Evolutionary conservation across 192 early-diverging fungal species (phyloP), one percentile per base, ranked within the genome.

Genomic region (Backusella luteola): DNA sequence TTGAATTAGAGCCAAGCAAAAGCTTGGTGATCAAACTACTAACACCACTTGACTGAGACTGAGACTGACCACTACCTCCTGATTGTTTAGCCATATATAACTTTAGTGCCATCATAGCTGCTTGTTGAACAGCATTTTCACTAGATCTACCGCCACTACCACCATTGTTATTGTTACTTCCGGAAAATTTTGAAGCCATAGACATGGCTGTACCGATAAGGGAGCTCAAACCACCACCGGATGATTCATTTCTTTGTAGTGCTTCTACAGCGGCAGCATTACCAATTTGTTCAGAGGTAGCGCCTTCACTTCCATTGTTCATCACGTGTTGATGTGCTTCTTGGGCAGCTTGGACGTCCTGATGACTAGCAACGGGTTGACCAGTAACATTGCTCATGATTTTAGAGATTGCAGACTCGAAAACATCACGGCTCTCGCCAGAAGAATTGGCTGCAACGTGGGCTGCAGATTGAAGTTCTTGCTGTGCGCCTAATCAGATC

Each of bases 51-150:
- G 42, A 21, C 19, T 46, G 34, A 34, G 1, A 23, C 39, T 73
- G 46, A 35, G 76, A 67, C 8, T 36, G 26, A 7, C 35, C 42
- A 21, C 12, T 66, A 23, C 68, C 44, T 23, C 71, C 49, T 9
- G 69, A 21, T 41, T 81, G 76, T 41, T 81, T 73, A 4, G 72
- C 44, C 72, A 81, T 81, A 71, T 81, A 81, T 12, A 81, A 35
- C 42, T 81, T 81, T n/a, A 77, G 38, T 39, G 80, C 76, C 80
- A 81, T 81, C 73, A 69, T 68, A 29, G 76, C 80, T 53, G 80
- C 80, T 46, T 74, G 73, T 23, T 73, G 70, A 35, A 81, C 11
- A 34, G 73, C 71, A 23, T 70, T 49, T 11, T 42, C 36, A 56
- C 67, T 81, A 63, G 49, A 72, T 12, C 75, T 76, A 9, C 67